Percentiles rank a stretch among this genome's conserved stretches.
Evolutionary conservation across 805 yeast species (phyloP).

Genomic region (Saccharomycopsis malanga): DNA sequence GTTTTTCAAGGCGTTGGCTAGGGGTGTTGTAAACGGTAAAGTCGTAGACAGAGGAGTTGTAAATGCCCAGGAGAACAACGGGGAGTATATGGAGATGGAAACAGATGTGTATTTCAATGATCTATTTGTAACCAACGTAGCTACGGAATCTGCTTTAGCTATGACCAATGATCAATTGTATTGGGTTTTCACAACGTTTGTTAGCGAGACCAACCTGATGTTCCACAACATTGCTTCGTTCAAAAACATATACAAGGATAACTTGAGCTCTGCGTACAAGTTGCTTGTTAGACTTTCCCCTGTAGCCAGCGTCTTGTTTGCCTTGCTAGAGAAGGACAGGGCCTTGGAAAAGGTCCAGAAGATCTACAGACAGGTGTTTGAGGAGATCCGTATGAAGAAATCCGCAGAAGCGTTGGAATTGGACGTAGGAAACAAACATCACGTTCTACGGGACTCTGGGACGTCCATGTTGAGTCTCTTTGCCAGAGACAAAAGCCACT

Average conservation of each 20-base stretch:
- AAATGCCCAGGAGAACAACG: slow-evolving; percentile 9
- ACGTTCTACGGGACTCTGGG: too few relatives aligned
- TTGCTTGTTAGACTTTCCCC: slow-evolving; percentile 8
- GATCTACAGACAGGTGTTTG: background rate
- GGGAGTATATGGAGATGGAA: background rate
- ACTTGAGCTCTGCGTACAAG: background rate
- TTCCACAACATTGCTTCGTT: slow-evolving; percentile 31
- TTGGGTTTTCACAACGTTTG: slow-evolving; percentile 17
- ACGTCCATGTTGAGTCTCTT: background rate
- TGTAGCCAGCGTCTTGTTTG: slow-evolving; percentile 10
- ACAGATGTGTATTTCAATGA: slow-evolving; percentile 30
- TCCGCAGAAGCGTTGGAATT: background rate
- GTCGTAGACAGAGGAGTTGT: background rate
- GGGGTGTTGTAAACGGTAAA: too few relatives aligned
- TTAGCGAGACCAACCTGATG: slow-evolving; percentile 9
- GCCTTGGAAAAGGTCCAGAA: slow-evolving; percentile 7
- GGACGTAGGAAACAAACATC: background rate
- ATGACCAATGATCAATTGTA: background rate
- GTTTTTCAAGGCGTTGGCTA: slow-evolving; percentile 42
- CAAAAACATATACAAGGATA: slow-evolving; percentile 26
- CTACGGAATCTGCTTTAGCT: background rate
- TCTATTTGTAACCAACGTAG: slow-evolving; percentile 26
- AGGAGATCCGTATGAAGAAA: background rate
- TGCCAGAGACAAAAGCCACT: background rate
- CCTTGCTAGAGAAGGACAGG: background rate